Evolutionary conservation across 345 rosid species (phyloP), one percentile per base, ranked within the genome.

Genomic region (Excoecaria cochinchinensis): DNA sequence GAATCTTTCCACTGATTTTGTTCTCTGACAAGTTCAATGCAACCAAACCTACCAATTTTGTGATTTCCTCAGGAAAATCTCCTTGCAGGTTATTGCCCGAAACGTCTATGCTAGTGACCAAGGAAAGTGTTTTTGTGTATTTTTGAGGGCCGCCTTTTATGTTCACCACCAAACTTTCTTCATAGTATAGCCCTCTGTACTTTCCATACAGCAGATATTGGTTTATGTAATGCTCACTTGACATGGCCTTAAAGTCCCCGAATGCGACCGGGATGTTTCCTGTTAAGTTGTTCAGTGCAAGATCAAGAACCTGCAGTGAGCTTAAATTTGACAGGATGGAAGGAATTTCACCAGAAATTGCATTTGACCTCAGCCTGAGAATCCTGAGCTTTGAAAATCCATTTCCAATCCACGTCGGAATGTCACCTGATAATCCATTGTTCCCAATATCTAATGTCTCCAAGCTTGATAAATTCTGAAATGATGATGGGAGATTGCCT

Each of bases 51-150:
- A 73, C 46, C 46, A 86, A 69, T 61, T 83, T 80, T 58, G 85
- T 82, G 14, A 86, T 58, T 56, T 69, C 77, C 48, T 63, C 63
- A 2, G 87, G 89, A 47, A 86, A 70, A 24, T 76, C 83, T 52
- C 89, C 91, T 2, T 22, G 8, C 25, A 88, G 75, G 25, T 78
- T 74, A 70, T 86, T 84, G 60, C 83, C 53, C 0, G 87, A 84
- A 13, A 84, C 83, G 74, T 86, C 87, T 51, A 83, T 80, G 89
- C 84, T 69, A 4, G 76, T 86, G 63, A 88, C 80, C 8, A 86
- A 84, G 48, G 87, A 83, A 71, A 88, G 86, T n/a, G 74, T 84
- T 71, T 78, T 84, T 77, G 84, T 81, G 79, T 74, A 86, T 38
- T 47, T 69, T 66, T 36, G 85, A 40, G 25, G 38, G 8, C 74